Evolutionary conservation across 2,329 filamentous ascomycete species (phyloP).

Genomic region (Fusarium domesticum): DNA sequence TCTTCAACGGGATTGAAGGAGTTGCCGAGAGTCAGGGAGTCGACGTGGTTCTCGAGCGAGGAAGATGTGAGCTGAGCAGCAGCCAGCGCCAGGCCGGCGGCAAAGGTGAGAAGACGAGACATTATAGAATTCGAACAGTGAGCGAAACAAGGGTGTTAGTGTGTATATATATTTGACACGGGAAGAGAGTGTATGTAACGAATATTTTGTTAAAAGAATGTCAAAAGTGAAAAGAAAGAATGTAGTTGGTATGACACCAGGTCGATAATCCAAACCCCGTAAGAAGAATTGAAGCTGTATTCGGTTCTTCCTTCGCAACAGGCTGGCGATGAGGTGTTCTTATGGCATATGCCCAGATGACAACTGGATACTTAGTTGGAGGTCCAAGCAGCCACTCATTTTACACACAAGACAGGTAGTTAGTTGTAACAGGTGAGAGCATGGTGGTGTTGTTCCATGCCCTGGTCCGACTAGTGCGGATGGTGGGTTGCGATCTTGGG

Average conservation of each 20-base stretch:
- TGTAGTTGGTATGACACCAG: slow-evolving; percentile 23
- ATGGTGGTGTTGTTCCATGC: slow-evolving; percentile 23
- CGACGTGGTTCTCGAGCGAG: slow-evolving; percentile 31
- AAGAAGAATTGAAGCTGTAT: slow-evolving; percentile 19
- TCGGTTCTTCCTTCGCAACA: not conserved
- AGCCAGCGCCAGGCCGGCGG: slow-evolving; percentile 28
- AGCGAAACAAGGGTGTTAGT: slow-evolving; percentile 10
- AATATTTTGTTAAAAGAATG: slow-evolving; percentile 21
- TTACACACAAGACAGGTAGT: slow-evolving; percentile 23
- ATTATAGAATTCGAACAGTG: slow-evolving; percentile 11
- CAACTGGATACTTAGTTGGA: too few relatives aligned
- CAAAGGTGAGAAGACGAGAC: slow-evolving; percentile 26
- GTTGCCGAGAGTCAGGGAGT: slow-evolving; percentile 47
- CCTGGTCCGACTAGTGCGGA: slow-evolving; percentile 10
- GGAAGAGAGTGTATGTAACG: slow-evolving; percentile 15
- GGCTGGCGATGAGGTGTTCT: not conserved
- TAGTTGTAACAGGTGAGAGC: slow-evolving; percentile 18
- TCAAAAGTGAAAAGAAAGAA: slow-evolving; percentile 24
- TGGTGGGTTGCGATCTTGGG: not conserved
- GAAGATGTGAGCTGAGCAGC: slow-evolving; percentile 25
- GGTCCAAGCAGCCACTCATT: slow-evolving; percentile 15
- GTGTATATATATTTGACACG: slow-evolving; percentile 1
- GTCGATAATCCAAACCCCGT: slow-evolving; percentile 18
- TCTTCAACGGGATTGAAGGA: slow-evolving; percentile 56
- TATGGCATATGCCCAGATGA: too few relatives aligned